Evolutionary conservation across 2,329 filamentous ascomycete species (phyloP), one percentile per base, ranked within the genome.

Genomic region (Neonectria punicea): DNA sequence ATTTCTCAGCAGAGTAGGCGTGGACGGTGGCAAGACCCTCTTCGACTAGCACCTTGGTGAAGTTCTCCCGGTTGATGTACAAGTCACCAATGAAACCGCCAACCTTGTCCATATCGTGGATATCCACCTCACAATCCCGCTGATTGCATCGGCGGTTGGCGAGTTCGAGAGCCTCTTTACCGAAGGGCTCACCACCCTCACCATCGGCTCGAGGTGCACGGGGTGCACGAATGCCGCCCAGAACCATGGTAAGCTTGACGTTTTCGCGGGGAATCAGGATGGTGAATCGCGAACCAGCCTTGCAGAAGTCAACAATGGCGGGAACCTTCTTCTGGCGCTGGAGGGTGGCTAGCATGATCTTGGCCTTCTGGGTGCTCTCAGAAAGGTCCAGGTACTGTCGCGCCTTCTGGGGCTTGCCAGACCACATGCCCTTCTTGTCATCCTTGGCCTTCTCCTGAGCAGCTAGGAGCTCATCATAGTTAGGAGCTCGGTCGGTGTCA

Each of bases 21-120:
- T 98, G 95, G 16, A 99, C 95, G 20, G 91, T 91, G 16, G 96
- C 95, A 32, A 98, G 86, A 67, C 96, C 96, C 81, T 99, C 96
- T 80, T 98, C 96, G 1, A 99, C 89, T 1, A 99, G 87, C 2
- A 93, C 80, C 84, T 97, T 98, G 75, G 94, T 93, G 76, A 99
- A 97, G 83, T 93, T 98, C 81, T 98, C 95, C 58, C 94, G 92
- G 84, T 94, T 95, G 78, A 99, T 88, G 79, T 94, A 98, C 25
- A 99, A 86, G 14, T 93, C 93, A 60, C 96, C 96, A 72, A 99
- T 98, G 84, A 99, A 99, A 41, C 96, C 96, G 74, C 96, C 96
- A 28, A 96, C 91, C 85, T 98, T 98, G 85, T 99, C 96, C 71
- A 93, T 92, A 74, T 94, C 94, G 78, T 97, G 90, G 20, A 99